These are phyloP conservation scores for Salvia miltiorrhiza DNA, from an alignment of 257 asterid genomes.

Conservation along the genomic window DNA sequence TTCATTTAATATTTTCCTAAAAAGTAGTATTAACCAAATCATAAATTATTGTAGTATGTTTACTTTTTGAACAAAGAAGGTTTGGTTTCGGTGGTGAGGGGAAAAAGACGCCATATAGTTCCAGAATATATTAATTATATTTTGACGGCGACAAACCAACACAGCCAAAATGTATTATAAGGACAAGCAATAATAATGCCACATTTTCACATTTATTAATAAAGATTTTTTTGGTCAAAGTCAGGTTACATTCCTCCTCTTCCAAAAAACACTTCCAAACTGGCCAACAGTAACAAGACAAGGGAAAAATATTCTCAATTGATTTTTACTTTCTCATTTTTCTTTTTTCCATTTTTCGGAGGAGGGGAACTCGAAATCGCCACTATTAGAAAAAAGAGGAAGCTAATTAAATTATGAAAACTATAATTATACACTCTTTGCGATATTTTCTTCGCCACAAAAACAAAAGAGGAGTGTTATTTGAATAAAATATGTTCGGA, in stretches of 20 bases:
- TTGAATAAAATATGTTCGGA: too few relatives aligned
- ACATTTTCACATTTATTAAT: background rate
- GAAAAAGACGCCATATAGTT: background rate
- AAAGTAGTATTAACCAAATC: background rate
- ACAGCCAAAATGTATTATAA: background rate
- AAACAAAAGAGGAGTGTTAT: too few relatives aligned
- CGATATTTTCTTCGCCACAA: too few relatives aligned
- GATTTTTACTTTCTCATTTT: too few relatives aligned
- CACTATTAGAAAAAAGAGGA: too few relatives aligned
- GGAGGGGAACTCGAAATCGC: too few relatives aligned
- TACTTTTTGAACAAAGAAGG: background rate
- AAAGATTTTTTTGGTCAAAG: background rate
- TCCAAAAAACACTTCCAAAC: conserved; percentile 1
- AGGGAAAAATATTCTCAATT: too few relatives aligned
- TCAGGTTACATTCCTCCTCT: conserved; percentile 22
- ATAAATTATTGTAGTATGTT: background rate
- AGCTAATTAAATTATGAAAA: too few relatives aligned
- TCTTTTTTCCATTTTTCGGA: too few relatives aligned
- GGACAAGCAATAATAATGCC: background rate
- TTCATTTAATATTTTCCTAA: background rate
- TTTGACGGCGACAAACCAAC: background rate
- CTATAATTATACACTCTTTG: too few relatives aligned
- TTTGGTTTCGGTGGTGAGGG: background rate
- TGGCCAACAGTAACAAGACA: too few relatives aligned
- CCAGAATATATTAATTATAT: background rate